Conservation (phyloP, 208 protist genomes). For the Trypanosoma conorhini region DNA sequence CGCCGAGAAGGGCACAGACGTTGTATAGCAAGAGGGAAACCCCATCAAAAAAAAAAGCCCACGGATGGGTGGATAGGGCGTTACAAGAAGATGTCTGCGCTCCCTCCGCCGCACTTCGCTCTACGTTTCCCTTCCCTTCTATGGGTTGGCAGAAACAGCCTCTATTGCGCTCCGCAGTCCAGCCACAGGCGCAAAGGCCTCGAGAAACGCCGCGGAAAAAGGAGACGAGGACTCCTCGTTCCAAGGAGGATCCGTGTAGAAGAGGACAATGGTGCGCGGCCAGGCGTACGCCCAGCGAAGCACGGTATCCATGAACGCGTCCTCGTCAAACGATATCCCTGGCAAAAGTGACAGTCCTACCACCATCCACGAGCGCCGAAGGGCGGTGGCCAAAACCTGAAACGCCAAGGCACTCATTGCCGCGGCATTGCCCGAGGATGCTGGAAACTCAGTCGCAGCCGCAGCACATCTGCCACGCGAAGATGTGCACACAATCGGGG, state of each 20-base stretch:
- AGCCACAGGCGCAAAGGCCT: conserved; percentile 23
- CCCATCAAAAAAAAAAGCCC: background rate
- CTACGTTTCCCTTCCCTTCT: background rate
- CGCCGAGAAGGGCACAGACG: no score
- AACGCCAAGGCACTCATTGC: conserved; percentile 35
- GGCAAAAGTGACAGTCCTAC: conserved; percentile 31
- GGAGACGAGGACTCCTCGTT: background rate
- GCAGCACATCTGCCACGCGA: conserved; percentile 6
- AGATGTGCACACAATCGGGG: conserved; percentile 29
- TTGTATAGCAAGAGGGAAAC: background rate
- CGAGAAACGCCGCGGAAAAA: conserved; percentile 20
- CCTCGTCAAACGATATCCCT: conserved; percentile 34
- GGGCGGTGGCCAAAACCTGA: conserved; percentile 42
- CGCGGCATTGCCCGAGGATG: background rate
- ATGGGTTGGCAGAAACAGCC: background rate
- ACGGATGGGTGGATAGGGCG: background rate
- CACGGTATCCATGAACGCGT: conserved; percentile 53
- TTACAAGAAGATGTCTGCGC: background rate
- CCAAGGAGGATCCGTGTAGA: conserved; percentile 14
- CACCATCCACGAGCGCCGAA: conserved; percentile 38
- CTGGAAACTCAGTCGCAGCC: conserved; percentile 5
- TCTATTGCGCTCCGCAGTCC: conserved; percentile 11
- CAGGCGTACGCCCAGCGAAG: conserved; percentile 40
- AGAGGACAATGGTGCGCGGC: conserved; percentile 34
- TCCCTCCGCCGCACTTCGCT: background rate